Percentiles rank a stretch among this genome's conserved stretches.
Conservation (phyloP, 1,284 basidiomycete species). For the Ganoderma lingzhi region DNA sequence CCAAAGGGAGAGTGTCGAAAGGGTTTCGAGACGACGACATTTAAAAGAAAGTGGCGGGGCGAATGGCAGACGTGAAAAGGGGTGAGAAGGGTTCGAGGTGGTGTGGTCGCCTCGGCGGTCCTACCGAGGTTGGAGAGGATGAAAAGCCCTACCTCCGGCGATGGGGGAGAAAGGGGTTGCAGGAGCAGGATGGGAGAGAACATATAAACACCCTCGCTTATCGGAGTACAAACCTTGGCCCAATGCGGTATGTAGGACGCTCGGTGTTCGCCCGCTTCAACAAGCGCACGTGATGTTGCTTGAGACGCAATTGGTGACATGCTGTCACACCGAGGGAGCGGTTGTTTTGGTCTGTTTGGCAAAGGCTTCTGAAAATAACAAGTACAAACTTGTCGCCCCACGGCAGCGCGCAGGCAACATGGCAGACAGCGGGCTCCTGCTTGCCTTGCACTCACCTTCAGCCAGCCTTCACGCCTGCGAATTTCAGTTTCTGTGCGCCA, state of each 20-base stretch:
- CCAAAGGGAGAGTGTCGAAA: slow-evolving; percentile 1
- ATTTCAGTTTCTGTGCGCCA: background rate
- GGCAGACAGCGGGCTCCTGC: background rate
- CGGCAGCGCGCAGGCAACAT: background rate
- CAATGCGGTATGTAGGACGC: background rate
- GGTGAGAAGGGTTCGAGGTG: background rate
- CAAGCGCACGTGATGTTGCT: slow-evolving; percentile 10
- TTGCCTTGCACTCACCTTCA: background rate
- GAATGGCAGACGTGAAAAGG: background rate
- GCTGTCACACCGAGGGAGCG: background rate
- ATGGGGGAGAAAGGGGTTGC: background rate
- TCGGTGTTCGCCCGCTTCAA: background rate
- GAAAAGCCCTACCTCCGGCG: background rate
- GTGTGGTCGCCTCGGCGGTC: background rate
- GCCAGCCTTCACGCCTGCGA: background rate
- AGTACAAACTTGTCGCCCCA: slow-evolving; percentile 6
- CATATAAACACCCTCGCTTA: background rate
- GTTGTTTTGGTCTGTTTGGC: slow-evolving; percentile 16
- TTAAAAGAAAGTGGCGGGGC: background rate
- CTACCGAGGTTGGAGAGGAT: background rate
- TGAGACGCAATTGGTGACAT: slow-evolving; percentile 9
- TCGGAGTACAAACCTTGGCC: slow-evolving; percentile 18
- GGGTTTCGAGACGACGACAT: background rate
- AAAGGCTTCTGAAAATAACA: slow-evolving; percentile 21
- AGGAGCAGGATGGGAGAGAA: background rate